Conservation (phyloP, 1,284 basidiomycete genomes). For the Sporisorium sorghi region DNA sequence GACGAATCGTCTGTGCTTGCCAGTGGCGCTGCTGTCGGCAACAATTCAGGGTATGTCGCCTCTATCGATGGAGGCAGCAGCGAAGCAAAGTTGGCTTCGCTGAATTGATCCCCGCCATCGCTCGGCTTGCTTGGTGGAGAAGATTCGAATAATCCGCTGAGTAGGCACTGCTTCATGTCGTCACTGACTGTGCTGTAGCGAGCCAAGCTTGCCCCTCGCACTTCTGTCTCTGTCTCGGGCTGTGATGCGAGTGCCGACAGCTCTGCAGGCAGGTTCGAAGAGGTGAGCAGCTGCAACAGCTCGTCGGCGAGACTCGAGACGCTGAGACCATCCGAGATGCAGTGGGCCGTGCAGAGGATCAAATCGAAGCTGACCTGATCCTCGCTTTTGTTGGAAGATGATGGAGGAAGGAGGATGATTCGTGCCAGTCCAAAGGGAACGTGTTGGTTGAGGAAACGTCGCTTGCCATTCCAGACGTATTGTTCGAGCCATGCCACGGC, state of each 20-base stretch:
- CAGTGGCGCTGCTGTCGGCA: conserved; percentile 10
- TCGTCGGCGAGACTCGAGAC: conserved; percentile 38
- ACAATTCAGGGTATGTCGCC: conserved; percentile 33
- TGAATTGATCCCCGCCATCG: background rate
- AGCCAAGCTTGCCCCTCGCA: conserved; percentile 11
- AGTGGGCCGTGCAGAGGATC: conserved; percentile 40
- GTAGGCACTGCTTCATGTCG: conserved; percentile 19
- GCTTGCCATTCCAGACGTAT: conserved; percentile 48
- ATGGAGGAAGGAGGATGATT: conserved; percentile 33
- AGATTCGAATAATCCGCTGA: conserved; percentile 12
- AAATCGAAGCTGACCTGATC: conserved; percentile 29
- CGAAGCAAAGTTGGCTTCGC: conserved; percentile 9
- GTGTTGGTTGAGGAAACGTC: conserved; percentile 35
- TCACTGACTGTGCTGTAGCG: conserved; percentile 10
- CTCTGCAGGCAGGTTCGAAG: conserved; percentile 19
- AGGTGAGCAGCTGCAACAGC: conserved; percentile 26
- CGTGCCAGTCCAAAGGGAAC: conserved; percentile 29
- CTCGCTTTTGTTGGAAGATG: background rate
- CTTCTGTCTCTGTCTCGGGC: background rate
- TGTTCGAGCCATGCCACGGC: conserved; percentile 29
- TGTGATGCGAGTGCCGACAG: conserved; percentile 10
- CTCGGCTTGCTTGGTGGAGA: background rate
- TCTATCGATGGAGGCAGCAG: conserved; percentile 45
- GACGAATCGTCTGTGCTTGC: background rate
- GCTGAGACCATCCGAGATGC: conserved; percentile 47